Evolutionary conservation across 2,329 filamentous ascomycete genomes (phyloP).

Genomic region (Xylariaceae sp.): DNA sequence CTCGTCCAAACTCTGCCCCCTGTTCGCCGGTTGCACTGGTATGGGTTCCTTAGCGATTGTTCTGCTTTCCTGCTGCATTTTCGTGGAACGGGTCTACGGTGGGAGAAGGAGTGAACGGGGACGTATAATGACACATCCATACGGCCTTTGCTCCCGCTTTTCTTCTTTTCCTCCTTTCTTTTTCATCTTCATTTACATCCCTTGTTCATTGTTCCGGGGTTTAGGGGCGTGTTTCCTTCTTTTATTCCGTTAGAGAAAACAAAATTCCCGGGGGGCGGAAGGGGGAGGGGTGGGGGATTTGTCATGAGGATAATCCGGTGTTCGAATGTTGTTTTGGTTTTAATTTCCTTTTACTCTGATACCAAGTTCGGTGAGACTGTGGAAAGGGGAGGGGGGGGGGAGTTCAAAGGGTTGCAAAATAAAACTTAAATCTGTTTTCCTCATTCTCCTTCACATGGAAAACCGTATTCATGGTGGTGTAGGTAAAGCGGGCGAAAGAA

Average conservation of each 20-base stretch:
- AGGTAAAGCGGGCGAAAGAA: too few relatives aligned
- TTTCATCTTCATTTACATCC: not conserved
- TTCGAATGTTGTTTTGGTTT: not conserved
- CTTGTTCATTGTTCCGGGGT: not conserved
- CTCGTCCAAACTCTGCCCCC: not conserved
- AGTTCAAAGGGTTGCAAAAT: too few relatives aligned
- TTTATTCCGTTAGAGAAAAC: slow-evolving; percentile 4
- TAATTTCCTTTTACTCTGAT: not conserved
- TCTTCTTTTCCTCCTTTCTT: not conserved
- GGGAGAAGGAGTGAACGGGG: not conserved
- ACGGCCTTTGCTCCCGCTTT: not conserved
- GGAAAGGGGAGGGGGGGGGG: too few relatives aligned
- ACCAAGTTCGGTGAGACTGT: not conserved
- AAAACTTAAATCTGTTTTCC: too few relatives aligned
- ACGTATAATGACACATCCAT: slow-evolving; percentile 4
- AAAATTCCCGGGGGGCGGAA: slow-evolving; percentile 1
- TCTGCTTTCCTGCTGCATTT: slow-evolving; percentile 16
- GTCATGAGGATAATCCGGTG: not conserved
- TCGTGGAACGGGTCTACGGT: slow-evolving; percentile 7
- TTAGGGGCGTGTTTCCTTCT: not conserved
- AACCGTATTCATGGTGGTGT: too few relatives aligned
- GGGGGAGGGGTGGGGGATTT: not conserved
- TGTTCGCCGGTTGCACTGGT: not conserved
- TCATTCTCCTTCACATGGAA: too few relatives aligned
- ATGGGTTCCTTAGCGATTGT: not conserved